These are phyloP conservation scores for Entonaema liquescens DNA, from an alignment of 495 filamentous ascomycete genomes.

Conservation along the genomic window DNA sequence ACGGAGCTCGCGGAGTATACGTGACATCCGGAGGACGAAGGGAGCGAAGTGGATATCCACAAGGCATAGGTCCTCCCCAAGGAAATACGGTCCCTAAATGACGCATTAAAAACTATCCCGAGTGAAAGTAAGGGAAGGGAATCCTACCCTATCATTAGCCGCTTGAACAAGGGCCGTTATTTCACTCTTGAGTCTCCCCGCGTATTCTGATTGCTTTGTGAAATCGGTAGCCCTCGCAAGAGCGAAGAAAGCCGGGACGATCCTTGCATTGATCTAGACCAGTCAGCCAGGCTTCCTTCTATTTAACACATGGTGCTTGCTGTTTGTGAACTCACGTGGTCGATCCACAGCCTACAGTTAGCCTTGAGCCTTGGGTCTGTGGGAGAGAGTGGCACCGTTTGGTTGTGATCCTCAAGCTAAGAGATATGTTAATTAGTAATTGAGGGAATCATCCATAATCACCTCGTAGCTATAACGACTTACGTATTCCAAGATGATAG, in stretches of 20 bases:
- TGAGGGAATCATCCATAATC: neutral
- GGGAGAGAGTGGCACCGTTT: constrained; percentile 70
- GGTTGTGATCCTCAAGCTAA: constrained; percentile 80
- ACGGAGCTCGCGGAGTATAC: constrained; percentile 81
- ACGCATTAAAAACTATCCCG: neutral
- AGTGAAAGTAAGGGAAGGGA: neutral
- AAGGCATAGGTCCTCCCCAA: constrained; percentile 74
- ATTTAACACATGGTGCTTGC: neutral
- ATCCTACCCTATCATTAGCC: constrained; percentile 55
- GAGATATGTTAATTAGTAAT: neutral
- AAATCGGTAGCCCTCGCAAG: constrained; percentile 76
- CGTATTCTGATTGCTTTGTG: constrained; percentile 68
- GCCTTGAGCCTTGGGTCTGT: constrained; percentile 75
- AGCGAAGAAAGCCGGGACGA: constrained; percentile 83
- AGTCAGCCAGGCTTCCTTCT: constrained; percentile 33
- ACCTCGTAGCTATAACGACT: constrained; percentile 15
- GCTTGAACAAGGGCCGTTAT: constrained; percentile 78
- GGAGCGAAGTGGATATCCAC: constrained; percentile 91
- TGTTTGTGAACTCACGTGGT: constrained; percentile 70
- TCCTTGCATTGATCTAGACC: constrained; percentile 77
- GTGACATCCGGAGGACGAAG: constrained; percentile 79
- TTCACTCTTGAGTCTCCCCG: constrained; percentile 71
- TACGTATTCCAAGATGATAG: constrained; percentile 91
- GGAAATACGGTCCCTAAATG: constrained; percentile 79
- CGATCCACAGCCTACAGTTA: constrained; percentile 83